These are phyloP conservation scores for Glycyrrhiza uralensis DNA, from an alignment of 306 rosid species.

Conservation along the genomic window DNA sequence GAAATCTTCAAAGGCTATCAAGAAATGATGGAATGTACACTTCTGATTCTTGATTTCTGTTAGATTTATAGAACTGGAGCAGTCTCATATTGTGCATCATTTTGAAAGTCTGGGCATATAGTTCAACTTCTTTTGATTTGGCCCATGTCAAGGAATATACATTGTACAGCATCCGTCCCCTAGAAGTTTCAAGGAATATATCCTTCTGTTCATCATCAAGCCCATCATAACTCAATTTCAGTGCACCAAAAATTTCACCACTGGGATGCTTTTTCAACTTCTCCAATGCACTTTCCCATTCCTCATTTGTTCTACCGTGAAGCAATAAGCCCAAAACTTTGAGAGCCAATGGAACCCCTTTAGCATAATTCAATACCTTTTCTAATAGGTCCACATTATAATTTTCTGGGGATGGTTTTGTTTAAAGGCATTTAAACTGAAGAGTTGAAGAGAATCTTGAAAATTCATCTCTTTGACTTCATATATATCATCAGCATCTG, in stretches of 20 bases:
- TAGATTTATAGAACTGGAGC: not conserved
- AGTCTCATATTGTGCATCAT: constrained; percentile 29
- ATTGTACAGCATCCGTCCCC: constrained; percentile 27
- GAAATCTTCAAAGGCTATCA: not conserved
- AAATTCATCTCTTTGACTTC: constrained; percentile 8
- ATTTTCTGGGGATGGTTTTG: not conserved
- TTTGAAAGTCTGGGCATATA: not conserved
- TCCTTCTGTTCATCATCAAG: constrained; percentile 6
- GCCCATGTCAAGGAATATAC: not conserved
- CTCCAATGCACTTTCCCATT: constrained; percentile 26
- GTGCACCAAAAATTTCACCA: not conserved
- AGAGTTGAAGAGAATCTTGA: constrained; percentile 24
- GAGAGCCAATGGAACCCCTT: constrained; percentile 35
- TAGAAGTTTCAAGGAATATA: constrained; percentile 24
- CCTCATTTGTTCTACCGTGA: not conserved
- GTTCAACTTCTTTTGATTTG: not conserved
- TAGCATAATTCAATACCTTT: constrained; percentile 9
- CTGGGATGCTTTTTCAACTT: not conserved
- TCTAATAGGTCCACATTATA: not conserved
- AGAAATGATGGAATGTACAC: not conserved
- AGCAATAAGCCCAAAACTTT: constrained; percentile 34
- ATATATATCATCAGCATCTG: constrained; percentile 3
- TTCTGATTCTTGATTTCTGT: not conserved
- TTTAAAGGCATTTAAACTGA: constrained; percentile 21
- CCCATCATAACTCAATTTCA: constrained; percentile 33